A percentile compares a stretch with the other conserved stretches of the same genome.
These are phyloP conservation scores for Linnemannia zychae DNA, from an alignment of 192 early-diverging fungal genomes.

Conservation along the genomic window DNA sequence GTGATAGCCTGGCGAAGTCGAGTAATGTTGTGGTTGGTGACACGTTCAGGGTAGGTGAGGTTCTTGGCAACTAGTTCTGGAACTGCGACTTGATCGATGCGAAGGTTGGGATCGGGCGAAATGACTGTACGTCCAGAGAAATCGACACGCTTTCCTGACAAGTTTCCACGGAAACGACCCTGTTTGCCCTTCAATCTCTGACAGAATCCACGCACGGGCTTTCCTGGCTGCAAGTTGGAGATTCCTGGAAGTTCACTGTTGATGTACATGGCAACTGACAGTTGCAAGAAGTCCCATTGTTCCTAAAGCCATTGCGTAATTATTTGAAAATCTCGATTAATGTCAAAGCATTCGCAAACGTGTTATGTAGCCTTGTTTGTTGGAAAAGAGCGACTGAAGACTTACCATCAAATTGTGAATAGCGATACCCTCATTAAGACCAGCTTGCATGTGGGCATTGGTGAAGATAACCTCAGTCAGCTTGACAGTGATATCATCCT, in stretches of 20 bases:
- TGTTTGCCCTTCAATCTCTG: conserved; percentile 99
- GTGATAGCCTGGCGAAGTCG: conserved; percentile 78
- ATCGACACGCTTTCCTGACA: conserved; percentile 99
- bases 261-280: conserved; percentile 96
- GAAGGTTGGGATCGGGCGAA: conserved; percentile 98
- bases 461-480: conserved; percentile 94
- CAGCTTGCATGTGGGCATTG: conserved; percentile 82
- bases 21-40: conserved; percentile 91
- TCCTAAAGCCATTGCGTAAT: conserved; percentile 66
- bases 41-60: conserved; percentile 96
- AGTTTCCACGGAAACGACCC: conserved; percentile 98
- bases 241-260: conserved; percentile 96
- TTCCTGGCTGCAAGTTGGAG: conserved; percentile 71
- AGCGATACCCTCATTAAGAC: conserved; percentile 71
- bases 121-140: conserved; percentile 99
- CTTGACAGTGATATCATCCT: conserved; percentile 97
- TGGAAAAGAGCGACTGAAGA: neutral
- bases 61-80: conserved; percentile 91
- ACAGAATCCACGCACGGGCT: conserved; percentile 88
- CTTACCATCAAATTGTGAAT: conserved; percentile 76
- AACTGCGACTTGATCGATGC: conserved; percentile 95
- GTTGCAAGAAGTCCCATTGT: conserved; percentile 96
- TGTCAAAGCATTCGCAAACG: neutral
- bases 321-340: neutral
- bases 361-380: neutral